Evolutionary conservation across 78 protist genomes (phyloP), one percentile per base, ranked within the genome.

Genomic region (Cavenderia fasciculata): DNA sequence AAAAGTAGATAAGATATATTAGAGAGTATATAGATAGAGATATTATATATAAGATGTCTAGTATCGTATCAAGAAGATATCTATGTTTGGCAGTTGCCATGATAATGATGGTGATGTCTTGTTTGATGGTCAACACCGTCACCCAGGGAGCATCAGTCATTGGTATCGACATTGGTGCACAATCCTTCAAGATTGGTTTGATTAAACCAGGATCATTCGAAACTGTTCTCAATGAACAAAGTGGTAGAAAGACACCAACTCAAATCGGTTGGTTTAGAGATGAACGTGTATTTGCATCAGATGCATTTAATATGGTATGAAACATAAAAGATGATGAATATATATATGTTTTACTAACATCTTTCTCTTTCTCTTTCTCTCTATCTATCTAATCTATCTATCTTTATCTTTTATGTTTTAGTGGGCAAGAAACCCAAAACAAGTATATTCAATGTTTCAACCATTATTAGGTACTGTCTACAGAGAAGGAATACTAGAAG

Each of bases 91-190:
- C n/a, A n/a, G n/a, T n/a, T n/a, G n/a, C n/a, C n/a, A n/a, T n/a
- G n/a, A n/a, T n/a, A n/a, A n/a, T n/a, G n/a, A n/a, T n/a, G n/a
- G n/a, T n/a, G n/a, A n/a, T n/a, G n/a, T n/a, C n/a, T n/a, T n/a
- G n/a, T n/a, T n/a, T n/a, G n/a, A n/a, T n/a, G n/a, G n/a, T n/a
- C n/a, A n/a, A n/a, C n/a, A n/a, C n/a, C n/a, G n/a, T n/a, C n/a
- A n/a, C n/a, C n/a, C n/a, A n/a, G n/a, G n/a, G n/a, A n/a, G 72
- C 72, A 8, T 8, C 23, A 29, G 94, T 93, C 12, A 86, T 95
- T 47, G 97, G 97, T 38, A 94, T 95, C 11, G 97, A 95, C 47
- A 14, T 94, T 5, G 97, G 97, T n/a, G 43, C 92, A 44, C 94
- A 94, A 25, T 36, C 57, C 21, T 59, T 94, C 43, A 95, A 94